Conservation (phyloP, 2,329 filamentous ascomycete genomes). For the Rosellinia necatrix region DNA sequence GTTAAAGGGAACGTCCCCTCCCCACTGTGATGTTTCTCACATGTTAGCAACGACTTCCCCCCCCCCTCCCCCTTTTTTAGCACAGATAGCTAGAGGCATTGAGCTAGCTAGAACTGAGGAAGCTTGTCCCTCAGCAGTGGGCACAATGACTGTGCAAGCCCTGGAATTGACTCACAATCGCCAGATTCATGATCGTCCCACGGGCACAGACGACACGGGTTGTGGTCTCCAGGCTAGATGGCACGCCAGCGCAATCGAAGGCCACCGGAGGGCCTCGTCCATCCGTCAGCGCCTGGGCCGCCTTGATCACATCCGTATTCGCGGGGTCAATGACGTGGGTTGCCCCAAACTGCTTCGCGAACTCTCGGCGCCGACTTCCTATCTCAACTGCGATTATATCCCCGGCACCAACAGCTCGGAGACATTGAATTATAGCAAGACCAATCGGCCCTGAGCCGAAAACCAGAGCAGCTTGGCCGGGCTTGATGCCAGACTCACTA, state of each 20-base stretch:
- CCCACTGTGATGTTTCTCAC: constrained; percentile 49
- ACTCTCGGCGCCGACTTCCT: constrained; percentile 53
- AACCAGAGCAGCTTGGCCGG: constrained; percentile 56
- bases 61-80: no score
- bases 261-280: constrained; percentile 59
- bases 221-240: constrained; percentile 51
- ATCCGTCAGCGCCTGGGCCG: constrained; percentile 52
- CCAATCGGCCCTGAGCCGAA: constrained; percentile 68
- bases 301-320: constrained; percentile 53
- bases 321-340: constrained; percentile 58
- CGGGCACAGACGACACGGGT: constrained; percentile 55
- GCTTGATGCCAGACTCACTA: constrained; percentile 50
- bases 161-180: constrained; percentile 48
- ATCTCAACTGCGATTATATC: constrained; percentile 64
- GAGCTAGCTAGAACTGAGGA: background rate
- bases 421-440: constrained; percentile 61
- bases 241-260: constrained; percentile 66
- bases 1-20: constrained; percentile 57
- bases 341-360: constrained; percentile 60
- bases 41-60: no score
- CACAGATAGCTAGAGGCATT: background rate
- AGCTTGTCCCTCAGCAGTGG: background rate
- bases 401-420: constrained; percentile 56
- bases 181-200: constrained; percentile 67
- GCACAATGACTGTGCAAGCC: background rate